Evolutionary conservation across 371 early-diverging fungal species (phyloP), one percentile per base, ranked within the genome.

Genomic region (Rhizomucor miehei): DNA sequence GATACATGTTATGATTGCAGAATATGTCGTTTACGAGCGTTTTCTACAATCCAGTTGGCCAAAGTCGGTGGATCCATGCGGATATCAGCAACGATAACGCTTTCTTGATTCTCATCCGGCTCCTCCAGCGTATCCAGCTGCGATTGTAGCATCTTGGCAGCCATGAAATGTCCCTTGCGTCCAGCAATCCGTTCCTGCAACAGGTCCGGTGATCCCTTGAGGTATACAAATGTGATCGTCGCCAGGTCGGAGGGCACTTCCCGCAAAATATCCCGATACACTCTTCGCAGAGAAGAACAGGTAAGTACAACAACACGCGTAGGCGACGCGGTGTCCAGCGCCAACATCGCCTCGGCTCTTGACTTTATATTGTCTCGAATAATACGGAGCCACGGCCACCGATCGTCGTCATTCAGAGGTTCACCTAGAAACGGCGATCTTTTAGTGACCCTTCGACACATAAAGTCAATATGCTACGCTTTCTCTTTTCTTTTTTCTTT

Each of bases 341-440:
- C 21, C 53, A 55, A 38, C 44, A 51, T 8, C 20, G 37, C 41
- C 21, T 56, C 38, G 0, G 69, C 62, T 40, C 60, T 50, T 23
- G 50, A 37, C 8, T 59, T 40, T n/a, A 79, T 39, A 17, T 51
- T 54, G 43, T 65, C 66, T 14, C 68, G 73, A 21, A 80, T 67
- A 10, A 35, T 38, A 12, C 50, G 48, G 13, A 87, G 72, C 88
- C 89, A 89, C 0, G 87, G 84, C 69, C 73, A 77, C 19, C 89
- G 81, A 60, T 89, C 87, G 50, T 80, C 81, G 66, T 89, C 89
- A 0, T 58, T 54, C 39, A 89, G 63, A 6, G 87, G 73, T 23
- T 70, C 35, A 9, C 89, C 82, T 77, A 24, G 44, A 19, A 51
- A 43, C 20, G 23, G n/a, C 3, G 9, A n/a, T 9, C 23, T 0